These are phyloP conservation scores for Ogataea siamensis DNA, from an alignment of 805 yeast species.

Conservation along the genomic window DNA sequence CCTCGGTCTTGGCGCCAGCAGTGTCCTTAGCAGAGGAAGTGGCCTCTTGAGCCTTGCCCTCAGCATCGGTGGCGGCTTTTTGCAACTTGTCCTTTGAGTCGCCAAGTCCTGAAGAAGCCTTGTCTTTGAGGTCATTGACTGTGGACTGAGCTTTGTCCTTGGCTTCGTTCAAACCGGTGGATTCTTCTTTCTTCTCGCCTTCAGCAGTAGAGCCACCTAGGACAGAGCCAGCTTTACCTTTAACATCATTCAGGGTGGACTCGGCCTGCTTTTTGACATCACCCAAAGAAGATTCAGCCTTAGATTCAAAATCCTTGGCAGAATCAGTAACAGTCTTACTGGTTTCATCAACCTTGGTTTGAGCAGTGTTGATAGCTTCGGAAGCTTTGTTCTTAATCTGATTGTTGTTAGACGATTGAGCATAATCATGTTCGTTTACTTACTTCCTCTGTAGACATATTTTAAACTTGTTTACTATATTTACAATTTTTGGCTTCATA, in stretches of 20 bases:
- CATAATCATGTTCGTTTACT: constrained; percentile 4
- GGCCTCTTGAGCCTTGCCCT: constrained; percentile 12
- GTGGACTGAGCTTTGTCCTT: constrained; percentile 10
- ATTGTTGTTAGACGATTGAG: no score
- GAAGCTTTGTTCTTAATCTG: constrained; percentile 8
- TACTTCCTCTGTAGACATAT: constrained; percentile 23
- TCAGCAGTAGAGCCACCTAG: no score
- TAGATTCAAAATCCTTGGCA: constrained; percentile 6
- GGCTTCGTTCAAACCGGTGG: no score
- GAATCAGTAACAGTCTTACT: constrained; percentile 6
- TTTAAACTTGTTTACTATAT: neutral
- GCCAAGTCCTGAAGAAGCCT: constrained; percentile 11
- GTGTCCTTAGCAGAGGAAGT: no score
- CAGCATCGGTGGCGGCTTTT: constrained; percentile 2
- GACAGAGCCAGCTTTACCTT: constrained; percentile 8
- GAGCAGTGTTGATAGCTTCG: constrained; percentile 9
- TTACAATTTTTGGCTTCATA: neutral
- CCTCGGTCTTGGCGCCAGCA: constrained; percentile 25
- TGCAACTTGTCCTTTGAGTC: constrained; percentile 3
- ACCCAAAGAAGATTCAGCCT: neutral
- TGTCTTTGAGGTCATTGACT: constrained; percentile 7
- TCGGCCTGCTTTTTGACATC: neutral
- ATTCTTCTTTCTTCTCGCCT: no score
- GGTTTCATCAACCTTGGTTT: constrained; percentile 14
- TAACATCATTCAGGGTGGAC: neutral